These are phyloP conservation scores for Suillus occidentalis DNA, from an alignment of 768 basidiomycete species.

Conservation along the genomic window DNA sequence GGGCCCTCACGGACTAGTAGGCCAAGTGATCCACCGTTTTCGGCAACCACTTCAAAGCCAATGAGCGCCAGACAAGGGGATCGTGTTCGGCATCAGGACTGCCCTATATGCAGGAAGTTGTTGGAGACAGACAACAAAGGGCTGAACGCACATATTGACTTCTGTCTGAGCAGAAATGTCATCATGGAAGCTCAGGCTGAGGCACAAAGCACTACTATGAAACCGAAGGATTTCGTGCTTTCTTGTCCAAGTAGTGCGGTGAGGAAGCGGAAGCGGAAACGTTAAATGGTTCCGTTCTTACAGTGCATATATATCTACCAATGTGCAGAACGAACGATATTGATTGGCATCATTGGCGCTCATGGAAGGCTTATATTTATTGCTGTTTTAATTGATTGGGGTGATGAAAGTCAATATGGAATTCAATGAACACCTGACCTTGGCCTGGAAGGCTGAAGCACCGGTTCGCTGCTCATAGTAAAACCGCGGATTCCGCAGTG, in stretches of 20 bases:
- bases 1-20: conserved; percentile 20
- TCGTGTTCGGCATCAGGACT: conserved; percentile 38
- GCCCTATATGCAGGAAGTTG: conserved; percentile 70
- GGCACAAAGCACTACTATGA: conserved; percentile 20
- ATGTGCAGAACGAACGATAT: not conserved
- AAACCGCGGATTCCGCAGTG: too few species aligned
- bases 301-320: not conserved
- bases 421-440: too few species aligned
- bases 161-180: conserved; percentile 77
- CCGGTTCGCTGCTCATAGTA: too few species aligned
- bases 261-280: conserved; percentile 20
- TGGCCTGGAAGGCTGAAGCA: too few species aligned
- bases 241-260: conserved; percentile 1
- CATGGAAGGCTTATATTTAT: not conserved
- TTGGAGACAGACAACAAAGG: conserved; percentile 72
- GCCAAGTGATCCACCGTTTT: conserved; percentile 3
- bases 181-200: conserved; percentile 67
- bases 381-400: not conserved
- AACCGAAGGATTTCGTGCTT: conserved; percentile 4
- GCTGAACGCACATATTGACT: conserved; percentile 87
- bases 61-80: conserved; percentile 3
- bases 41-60: conserved; percentile 4
- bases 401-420: too few species aligned
- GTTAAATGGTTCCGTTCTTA: not conserved
- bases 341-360: not conserved